A percentile compares a stretch with the other conserved stretches of the same genome.
Evolutionary conservation across 441 rosid species (phyloP).

Genomic region (Brassica balearica): DNA sequence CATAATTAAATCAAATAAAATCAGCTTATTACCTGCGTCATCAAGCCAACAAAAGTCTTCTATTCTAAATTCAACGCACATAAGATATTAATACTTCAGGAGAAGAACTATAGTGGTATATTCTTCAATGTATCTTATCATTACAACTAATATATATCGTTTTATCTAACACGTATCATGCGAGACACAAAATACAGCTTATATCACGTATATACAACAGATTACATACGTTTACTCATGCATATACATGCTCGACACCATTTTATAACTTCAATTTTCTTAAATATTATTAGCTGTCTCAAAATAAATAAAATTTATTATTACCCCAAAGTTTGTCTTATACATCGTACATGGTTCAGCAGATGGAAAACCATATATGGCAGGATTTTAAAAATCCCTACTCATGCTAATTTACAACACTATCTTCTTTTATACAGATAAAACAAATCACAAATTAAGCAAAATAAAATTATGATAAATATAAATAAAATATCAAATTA

Average conservation of each 20-base stretch:
- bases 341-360: background rate
- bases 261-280: background rate
- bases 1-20: background rate
- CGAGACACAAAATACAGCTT: conserved; percentile 22
- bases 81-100: background rate
- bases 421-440: background rate
- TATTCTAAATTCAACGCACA: background rate
- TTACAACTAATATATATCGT: background rate
- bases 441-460: background rate
- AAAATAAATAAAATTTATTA: background rate
- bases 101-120: background rate
- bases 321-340: background rate
- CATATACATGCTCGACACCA: conserved; percentile 12
- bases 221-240: conserved; percentile 16
- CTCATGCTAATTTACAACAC: background rate
- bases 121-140: background rate
- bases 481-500: background rate
- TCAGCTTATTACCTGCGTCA: background rate
- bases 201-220: conserved; percentile 26
- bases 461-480: background rate
- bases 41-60: background rate
- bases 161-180: conserved; percentile 24
- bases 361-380: background rate
- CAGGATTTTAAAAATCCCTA: background rate
- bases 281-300: background rate